phyloP scores from a whole-genome alignment of 441 rosid species.

The Euphorbia schlechtendalii region DNA sequence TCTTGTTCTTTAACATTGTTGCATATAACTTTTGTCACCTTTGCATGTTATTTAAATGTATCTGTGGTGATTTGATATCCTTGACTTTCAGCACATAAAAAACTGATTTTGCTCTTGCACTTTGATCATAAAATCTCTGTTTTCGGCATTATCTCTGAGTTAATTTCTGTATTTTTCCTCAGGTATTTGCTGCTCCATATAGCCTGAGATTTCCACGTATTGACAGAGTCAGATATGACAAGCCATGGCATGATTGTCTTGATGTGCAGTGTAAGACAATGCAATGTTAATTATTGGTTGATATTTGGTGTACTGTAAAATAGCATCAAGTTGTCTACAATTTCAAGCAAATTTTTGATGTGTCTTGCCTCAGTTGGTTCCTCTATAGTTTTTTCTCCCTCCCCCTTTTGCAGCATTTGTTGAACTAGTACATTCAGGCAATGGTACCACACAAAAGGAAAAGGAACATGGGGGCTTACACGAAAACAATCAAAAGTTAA shows the following conservation, averaged over 20 bases:
- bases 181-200: constrained; percentile 96
- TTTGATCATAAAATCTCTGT: background rate
- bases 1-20: background rate
- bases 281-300: background rate
- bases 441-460: constrained; percentile 80
- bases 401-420: constrained; percentile 58
- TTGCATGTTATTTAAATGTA: background rate
- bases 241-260: constrained; percentile 97
- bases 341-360: background rate
- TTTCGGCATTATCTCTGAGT: background rate
- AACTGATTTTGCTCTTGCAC: background rate
- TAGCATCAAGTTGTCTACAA: constrained; percentile 8
- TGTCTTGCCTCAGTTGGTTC: constrained; percentile 11
- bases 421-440: constrained; percentile 80
- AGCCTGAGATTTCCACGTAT: constrained; percentile 96
- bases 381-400: background rate
- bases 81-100: background rate
- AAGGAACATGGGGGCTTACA: constrained; percentile 40
- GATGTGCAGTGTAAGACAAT: constrained; percentile 77
- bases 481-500: constrained; percentile 28
- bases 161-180: constrained; percentile 11
- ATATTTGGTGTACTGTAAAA: constrained; percentile 5
- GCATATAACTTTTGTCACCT: background rate
- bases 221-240: constrained; percentile 92
- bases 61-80: background rate